A percentile compares a stretch with the other conserved stretches of the same genome.
These are phyloP conservation scores for Hyaloscypha finlandica DNA, from an alignment of 495 filamentous ascomycete genomes.

Conservation along the genomic window DNA sequence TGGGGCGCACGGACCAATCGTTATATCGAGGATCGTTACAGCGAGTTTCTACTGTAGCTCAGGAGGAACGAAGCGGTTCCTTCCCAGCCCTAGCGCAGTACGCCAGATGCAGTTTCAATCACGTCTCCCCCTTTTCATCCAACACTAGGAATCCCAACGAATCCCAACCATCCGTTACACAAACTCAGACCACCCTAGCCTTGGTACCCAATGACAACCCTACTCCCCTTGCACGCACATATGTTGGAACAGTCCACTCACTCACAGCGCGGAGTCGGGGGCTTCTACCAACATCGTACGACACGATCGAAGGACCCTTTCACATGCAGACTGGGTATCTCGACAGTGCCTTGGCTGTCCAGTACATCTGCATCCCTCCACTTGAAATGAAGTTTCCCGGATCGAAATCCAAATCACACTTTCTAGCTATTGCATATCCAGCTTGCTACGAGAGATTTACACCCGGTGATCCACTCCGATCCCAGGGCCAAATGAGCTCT, in stretches of 20 bases:
- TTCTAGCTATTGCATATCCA: background rate
- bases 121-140: background rate
- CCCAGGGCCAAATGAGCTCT: background rate
- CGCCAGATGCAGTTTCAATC: background rate
- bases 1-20: too few species aligned
- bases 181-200: background rate
- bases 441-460: background rate
- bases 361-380: too few species aligned
- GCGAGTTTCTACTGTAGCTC: too few species aligned
- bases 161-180: slow-evolving; percentile 6
- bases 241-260: background rate
- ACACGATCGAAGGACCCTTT: background rate
- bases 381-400: background rate
- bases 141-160: background rate
- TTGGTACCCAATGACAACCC: background rate
- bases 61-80: too few species aligned
- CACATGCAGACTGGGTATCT: background rate
- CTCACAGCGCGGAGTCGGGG: background rate
- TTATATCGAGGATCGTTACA: too few species aligned
- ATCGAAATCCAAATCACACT: background rate
- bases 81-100: too few species aligned
- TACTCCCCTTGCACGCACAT: background rate
- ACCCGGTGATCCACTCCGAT: background rate
- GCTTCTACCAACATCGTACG: background rate
- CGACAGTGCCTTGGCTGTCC: background rate